phyloP scores from a whole-genome alignment of 1,284 basidiomycete genomes.

The Sparassis latifolia region DNA sequence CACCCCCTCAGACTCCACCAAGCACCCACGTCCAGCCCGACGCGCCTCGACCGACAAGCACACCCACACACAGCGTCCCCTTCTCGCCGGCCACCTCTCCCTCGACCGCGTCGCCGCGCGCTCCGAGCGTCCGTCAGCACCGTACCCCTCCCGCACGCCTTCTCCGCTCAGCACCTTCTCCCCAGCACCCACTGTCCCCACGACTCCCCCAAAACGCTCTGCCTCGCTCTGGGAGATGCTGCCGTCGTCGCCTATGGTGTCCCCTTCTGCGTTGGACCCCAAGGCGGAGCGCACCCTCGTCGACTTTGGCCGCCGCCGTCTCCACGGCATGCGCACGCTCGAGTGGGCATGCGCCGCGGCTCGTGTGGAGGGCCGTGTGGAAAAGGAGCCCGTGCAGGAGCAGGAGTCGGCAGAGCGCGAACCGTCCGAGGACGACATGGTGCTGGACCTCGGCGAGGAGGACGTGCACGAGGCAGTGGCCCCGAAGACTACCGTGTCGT shows the following conservation, averaged over 20 bases:
- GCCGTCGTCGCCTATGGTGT: constrained; percentile 37
- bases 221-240: constrained; percentile 55
- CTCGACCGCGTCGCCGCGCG: constrained; percentile 20
- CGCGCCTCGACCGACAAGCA: constrained; percentile 2
- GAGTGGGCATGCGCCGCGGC: constrained; percentile 72
- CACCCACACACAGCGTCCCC: constrained; percentile 13
- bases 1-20: constrained; percentile 22
- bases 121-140: constrained; percentile 47
- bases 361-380: constrained; percentile 24
- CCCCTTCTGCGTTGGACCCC: constrained; percentile 40
- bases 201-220: constrained; percentile 25
- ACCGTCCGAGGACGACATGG: constrained; percentile 25
- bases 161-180: constrained; percentile 10
- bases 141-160: constrained; percentile 32
- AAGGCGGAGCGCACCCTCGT: constrained; percentile 15
- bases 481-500: constrained; percentile 27
- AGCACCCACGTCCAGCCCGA: constrained; percentile 13
- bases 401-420: constrained; percentile 13
- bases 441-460: constrained; percentile 26
- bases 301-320: constrained; percentile 34
- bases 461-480: constrained; percentile 33
- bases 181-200: constrained; percentile 10
- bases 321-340: constrained; percentile 42
- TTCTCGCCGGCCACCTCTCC: constrained; percentile 10
- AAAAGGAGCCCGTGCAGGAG: constrained; percentile 23